Conservation (phyloP, 2,329 filamentous ascomycete species). For the Claviceps sp. region DNA sequence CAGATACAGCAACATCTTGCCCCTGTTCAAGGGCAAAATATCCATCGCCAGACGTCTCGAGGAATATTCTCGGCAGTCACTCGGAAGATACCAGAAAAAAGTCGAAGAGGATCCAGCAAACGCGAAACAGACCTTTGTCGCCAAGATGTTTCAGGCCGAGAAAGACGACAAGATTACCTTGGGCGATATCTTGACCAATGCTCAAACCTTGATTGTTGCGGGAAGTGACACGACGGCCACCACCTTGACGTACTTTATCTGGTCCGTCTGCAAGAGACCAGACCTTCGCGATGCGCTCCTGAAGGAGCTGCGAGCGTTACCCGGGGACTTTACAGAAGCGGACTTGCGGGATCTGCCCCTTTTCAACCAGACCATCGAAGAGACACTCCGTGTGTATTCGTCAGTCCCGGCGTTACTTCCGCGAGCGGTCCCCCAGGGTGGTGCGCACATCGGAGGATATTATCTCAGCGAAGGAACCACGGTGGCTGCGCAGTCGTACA, state of each 20-base stretch:
- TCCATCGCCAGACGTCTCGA: conserved; percentile 8
- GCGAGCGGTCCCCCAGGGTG: conserved; percentile 24
- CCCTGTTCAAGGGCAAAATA: conserved; percentile 10
- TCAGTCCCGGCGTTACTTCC: conserved; percentile 27
- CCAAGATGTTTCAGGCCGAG: conserved; percentile 22
- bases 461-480: conserved; percentile 25
- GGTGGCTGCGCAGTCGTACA: conserved; percentile 30
- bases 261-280: conserved; percentile 21
- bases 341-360: conserved; percentile 19
- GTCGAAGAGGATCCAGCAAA: conserved; percentile 9
- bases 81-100: conserved; percentile 15
- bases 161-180: conserved; percentile 14
- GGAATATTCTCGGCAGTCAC: conserved; percentile 15
- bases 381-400: conserved; percentile 30
- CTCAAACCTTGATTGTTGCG: conserved; percentile 31
- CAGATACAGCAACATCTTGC: conserved; percentile 10
- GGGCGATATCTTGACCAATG: conserved; percentile 25
- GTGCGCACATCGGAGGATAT: conserved; percentile 24
- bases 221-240: conserved; percentile 39
- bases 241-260: conserved; percentile 34
- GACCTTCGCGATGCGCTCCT: conserved; percentile 18
- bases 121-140: conserved; percentile 21
- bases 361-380: conserved; percentile 29
- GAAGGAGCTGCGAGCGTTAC: conserved; percentile 21
- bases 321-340: conserved; percentile 12